phyloP scores from a whole-genome alignment of 164 flowering plant genomes.

The Malania oleifera region DNA sequence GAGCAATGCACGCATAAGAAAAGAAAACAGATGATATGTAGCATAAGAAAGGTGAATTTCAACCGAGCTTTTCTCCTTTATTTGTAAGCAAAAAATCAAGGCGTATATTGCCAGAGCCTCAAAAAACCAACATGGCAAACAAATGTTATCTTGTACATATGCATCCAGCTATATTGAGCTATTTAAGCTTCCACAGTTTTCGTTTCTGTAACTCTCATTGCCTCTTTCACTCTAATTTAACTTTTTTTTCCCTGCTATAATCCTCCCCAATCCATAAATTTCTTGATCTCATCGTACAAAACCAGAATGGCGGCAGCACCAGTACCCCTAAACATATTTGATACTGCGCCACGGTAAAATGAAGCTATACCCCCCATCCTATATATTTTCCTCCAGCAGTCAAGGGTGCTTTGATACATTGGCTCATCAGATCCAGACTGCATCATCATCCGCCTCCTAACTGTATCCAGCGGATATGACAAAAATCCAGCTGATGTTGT shows the following conservation, averaged over 20 bases:
- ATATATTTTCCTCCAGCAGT: constrained; percentile 92
- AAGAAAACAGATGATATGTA: too few relatives aligned
- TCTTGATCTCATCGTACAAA: constrained; percentile 84
- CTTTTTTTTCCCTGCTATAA: constrained; percentile 21
- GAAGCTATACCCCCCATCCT: constrained; percentile 62
- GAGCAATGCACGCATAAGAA: too few relatives aligned
- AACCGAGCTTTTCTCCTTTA: neutral
- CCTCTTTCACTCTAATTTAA: constrained; percentile 9
- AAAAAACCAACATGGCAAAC: constrained; percentile 9
- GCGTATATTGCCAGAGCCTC: constrained; percentile 11
- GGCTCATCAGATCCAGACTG: constrained; percentile 77
- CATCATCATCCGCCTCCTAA: constrained; percentile 97
- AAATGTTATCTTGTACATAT: constrained; percentile 4
- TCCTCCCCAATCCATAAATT: constrained; percentile 66
- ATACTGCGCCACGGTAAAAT: constrained; percentile 86
- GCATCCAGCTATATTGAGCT: neutral
- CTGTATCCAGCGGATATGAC: constrained; percentile 93
- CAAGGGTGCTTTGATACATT: constrained; percentile 64
- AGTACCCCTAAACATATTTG: constrained; percentile 89
- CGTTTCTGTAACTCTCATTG: neutral
- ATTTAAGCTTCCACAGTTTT: constrained; percentile 4
- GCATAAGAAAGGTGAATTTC: too few relatives aligned
- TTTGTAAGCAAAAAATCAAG: constrained; percentile 12
- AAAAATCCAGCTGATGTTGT: constrained; percentile 88
- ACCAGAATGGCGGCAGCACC: constrained; percentile 96